phyloP scores from a whole-genome alignment of 345 rosid species.

The Lumnitzera racemosa region DNA sequence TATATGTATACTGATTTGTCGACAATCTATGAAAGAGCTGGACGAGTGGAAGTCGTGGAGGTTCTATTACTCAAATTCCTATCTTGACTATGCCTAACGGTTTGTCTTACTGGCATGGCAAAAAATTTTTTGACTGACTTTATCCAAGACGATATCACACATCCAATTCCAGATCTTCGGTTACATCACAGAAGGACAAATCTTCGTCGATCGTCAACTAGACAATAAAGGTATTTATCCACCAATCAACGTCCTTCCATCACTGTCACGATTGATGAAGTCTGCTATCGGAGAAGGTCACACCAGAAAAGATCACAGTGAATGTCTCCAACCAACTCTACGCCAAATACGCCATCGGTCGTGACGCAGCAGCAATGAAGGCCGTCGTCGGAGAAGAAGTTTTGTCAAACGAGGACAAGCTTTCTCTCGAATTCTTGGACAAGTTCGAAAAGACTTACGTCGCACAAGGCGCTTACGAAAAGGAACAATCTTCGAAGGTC shows the following conservation, averaged over 20 bases:
- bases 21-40: conserved; percentile 94
- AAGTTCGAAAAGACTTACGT: no score
- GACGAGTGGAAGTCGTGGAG: conserved; percentile 95
- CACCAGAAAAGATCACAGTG: conserved; percentile 82
- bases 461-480: no score
- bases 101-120: conserved; percentile 60
- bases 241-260: conserved; percentile 93
- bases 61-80: conserved; percentile 97
- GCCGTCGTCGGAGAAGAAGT: conserved; percentile 99
- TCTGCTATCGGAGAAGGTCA: conserved; percentile 97
- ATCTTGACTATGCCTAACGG: conserved; percentile 98
- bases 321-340: conserved; percentile 96
- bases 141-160: conserved; percentile 67
- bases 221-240: conserved; percentile 84
- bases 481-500: no score
- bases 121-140: neutral
- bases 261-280: conserved; percentile 97
- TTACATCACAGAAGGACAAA: conserved; percentile 95
- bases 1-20: conserved; percentile 99
- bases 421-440: no score
- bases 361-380: conserved; percentile 97
- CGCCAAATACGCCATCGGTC: conserved; percentile 93
- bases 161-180: conserved; percentile 98
- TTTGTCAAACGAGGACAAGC: conserved; percentile 93
- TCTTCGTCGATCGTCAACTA: conserved; percentile 78